These are phyloP conservation scores for Mrakia blollopis DNA, from an alignment of 768 basidiomycete genomes.

Conservation along the genomic window DNA sequence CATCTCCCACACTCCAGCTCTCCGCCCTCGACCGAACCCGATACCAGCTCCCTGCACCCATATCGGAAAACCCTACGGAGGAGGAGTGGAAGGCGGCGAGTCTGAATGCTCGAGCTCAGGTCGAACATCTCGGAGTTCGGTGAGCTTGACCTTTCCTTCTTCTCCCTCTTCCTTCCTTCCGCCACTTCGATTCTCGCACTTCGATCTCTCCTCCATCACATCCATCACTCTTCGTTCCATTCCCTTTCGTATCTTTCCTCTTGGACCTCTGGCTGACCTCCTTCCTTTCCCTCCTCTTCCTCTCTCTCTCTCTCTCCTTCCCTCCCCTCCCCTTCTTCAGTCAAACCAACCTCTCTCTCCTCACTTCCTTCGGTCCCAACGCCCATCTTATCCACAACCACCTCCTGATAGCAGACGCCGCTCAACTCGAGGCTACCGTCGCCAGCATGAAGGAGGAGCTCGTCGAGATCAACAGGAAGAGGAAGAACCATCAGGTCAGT, in stretches of 20 bases:
- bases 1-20: slow-evolving; percentile 15
- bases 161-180: neutral
- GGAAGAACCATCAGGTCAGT: slow-evolving; percentile 78
- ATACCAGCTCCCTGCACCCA: slow-evolving; percentile 68
- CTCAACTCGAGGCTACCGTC: slow-evolving; percentile 63
- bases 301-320: slow-evolving; percentile 22
- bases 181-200: neutral
- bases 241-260: neutral
- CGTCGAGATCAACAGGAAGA: slow-evolving; percentile 77
- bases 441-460: slow-evolving; percentile 73
- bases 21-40: slow-evolving; percentile 62
- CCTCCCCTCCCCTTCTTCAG: slow-evolving; percentile 46
- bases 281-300: too few relatives aligned
- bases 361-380: slow-evolving; percentile 83
- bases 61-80: slow-evolving; percentile 55
- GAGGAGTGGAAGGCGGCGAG: slow-evolving; percentile 71
- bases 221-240: too few relatives aligned
- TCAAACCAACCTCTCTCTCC: slow-evolving; percentile 71
- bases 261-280: slow-evolving; percentile 17
- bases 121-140: slow-evolving; percentile 80
- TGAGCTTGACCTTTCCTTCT: slow-evolving; percentile 43
- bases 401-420: slow-evolving; percentile 69
- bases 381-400: slow-evolving; percentile 91
- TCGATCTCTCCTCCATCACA: neutral
- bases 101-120: slow-evolving; percentile 70